Base-by-base conservation (phyloP, 306 rosid genomes). In the Vigna mungo region DNA sequence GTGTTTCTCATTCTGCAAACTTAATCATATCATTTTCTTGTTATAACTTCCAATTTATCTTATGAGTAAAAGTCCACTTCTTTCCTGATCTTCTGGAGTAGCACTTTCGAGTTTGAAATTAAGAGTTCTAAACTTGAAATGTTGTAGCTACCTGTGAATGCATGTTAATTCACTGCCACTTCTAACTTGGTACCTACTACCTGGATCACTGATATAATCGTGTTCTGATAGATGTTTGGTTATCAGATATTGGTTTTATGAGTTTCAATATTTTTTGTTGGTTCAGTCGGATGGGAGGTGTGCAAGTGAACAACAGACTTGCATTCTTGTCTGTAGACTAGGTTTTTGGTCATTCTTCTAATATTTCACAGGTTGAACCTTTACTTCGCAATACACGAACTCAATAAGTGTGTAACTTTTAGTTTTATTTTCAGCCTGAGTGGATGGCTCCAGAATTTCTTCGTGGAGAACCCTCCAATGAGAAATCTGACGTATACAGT, bases 371-470 rank as follows among this genome's bases (percentile, higher is more conserved):
- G 77, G 81, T 74, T 84, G 80, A 86, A 67, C 27, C 85, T 83
- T 79, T 80, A 73, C 82, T 82, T 82, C 20, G 75, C 82, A 48
- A 76, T 79, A 77, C 81, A 81, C 84, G 44, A 72, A 54, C 68
- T 83, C 78, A 74, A 75, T 69, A 81, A 76, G 55, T 76, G 83
- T 82, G 71, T 85, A 84, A 87, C 89, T 74, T 75, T 76, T 85
- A 36, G 66, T 85, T 83, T 87, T 87, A 58, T 86, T 90, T 92
- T 85, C 85, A 95, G 99, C 96, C 97, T 0, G 99, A 92, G 94
- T 95, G 99, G 99, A 95, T 95, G 99, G 99, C 99, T 84, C 99
- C 99, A 5, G 97, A 95, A 73, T 95, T 95, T 84, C 99, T 95
- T 68, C 97, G 97, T 0, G 99, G 97, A 71, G 99, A 95, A 75